These are phyloP conservation scores for Metarhizium sp. DNA, from an alignment of 2,329 filamentous ascomycete genomes.

Conservation along the genomic window DNA sequence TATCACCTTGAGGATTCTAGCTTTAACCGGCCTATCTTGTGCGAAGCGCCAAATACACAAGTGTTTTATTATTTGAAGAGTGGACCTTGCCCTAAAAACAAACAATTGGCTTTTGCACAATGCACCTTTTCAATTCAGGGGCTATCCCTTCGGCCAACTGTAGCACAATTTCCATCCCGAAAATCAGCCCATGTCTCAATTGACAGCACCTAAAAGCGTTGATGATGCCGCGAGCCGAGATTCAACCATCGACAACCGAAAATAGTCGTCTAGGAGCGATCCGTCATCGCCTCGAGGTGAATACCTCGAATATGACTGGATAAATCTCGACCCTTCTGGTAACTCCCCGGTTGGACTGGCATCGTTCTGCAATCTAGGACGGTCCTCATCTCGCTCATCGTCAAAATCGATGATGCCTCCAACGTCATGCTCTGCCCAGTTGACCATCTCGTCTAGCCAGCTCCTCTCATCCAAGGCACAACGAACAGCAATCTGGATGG, in stretches of 20 bases:
- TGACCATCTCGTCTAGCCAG: conserved; percentile 21
- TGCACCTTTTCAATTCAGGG: too few species aligned
- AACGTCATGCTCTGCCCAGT: conserved; percentile 21
- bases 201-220: conserved; percentile 6
- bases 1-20: too few species aligned
- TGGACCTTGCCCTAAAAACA: too few species aligned
- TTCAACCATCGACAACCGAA: conserved; percentile 11
- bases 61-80: too few species aligned
- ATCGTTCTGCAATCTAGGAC: conserved; percentile 21
- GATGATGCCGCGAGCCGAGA: conserved; percentile 11
- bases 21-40: too few species aligned
- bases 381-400: conserved; percentile 25
- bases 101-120: too few species aligned
- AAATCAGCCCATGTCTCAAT: neutral
- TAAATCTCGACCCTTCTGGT: conserved; percentile 18
- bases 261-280: conserved; percentile 19
- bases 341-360: conserved; percentile 27
- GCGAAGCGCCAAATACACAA: too few species aligned
- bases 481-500: conserved; percentile 28
- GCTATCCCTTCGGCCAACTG: neutral
- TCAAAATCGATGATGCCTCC: conserved; percentile 34
- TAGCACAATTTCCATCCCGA: neutral
- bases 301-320: conserved; percentile 24
- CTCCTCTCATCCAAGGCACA: conserved; percentile 28
- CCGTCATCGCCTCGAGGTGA: conserved; percentile 32